Evolutionary conservation across 2,329 filamentous ascomycete species (phyloP), one percentile per base, ranked within the genome.

Genomic region (Lasiodiplodia hormozganensis): DNA sequence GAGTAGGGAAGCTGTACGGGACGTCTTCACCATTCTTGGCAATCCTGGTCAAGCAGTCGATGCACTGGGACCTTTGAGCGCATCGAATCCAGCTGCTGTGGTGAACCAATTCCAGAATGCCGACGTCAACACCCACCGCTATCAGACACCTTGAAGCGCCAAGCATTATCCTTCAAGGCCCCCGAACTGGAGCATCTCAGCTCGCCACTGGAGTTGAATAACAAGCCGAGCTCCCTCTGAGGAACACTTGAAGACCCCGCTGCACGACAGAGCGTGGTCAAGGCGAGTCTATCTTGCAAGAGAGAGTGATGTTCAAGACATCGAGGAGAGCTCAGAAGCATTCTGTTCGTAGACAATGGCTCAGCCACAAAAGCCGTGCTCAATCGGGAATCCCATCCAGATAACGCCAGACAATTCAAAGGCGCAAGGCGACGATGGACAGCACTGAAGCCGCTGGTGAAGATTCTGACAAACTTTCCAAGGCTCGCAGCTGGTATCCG

Each of bases 251-350:
- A 79, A 72, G 82, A 84, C 84, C 86, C 88, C 86, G 87, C 87
- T 87, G 81, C 83, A 79, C 77, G 74, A 72, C 70, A 69, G 54
- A 57, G 71, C 73, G 75, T 82, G 85, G 80, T 88, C 87, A 87
- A 75, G 87, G 82, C 87, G 85, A 88, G 87, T 86, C 84, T 81
- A 82, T 81, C 76, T 75, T 71, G 40, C 71, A 75, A 75, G 76
- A 75, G 72, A 73, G 74, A 40, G 69, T 74, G 73, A 72, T 72
- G 73, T 73, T 70, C 31, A 71, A 40, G 73, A 72, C 73, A 76
- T 70, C 69, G 67, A 70, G 71, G 70, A 56, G 71, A 72, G 71
- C 51, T n/a, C 68, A 73, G 71, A 73, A 67, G 80, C 67, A 64
- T 68, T 81, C 80, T 80, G 85, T 85, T 72, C 82, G 86, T 84